These are phyloP conservation scores for Salix suchowensis DNA, from an alignment of 345 rosid genomes.

Conservation along the genomic window DNA sequence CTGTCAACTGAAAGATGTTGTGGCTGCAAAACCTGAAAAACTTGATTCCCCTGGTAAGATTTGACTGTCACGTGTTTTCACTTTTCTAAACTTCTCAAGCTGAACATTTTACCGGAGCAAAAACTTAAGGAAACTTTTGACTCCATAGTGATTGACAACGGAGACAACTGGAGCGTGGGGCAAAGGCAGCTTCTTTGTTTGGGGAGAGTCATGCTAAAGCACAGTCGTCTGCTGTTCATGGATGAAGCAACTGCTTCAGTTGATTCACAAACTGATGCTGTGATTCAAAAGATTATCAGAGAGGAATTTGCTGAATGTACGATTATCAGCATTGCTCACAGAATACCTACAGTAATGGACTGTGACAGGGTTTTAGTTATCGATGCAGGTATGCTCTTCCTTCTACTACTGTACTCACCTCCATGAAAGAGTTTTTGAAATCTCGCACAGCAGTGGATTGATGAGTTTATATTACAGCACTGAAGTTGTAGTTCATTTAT, in stretches of 20 bases:
- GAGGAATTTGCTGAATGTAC: constrained; percentile 82
- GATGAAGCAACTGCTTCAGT: constrained; percentile 98
- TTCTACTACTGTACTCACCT: background rate
- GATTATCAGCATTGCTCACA: constrained; percentile 90
- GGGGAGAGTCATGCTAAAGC: constrained; percentile 88
- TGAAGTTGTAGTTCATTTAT: background rate
- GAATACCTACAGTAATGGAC: constrained; percentile 98
- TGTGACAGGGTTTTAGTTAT: constrained; percentile 81
- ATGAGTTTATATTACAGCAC: background rate
- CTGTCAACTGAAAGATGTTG: constrained; percentile 81
- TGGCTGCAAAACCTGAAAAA: constrained; percentile 70
- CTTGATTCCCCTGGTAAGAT: constrained; percentile 65
- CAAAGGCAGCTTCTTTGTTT: constrained; percentile 91
- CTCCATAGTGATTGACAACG: constrained; percentile 73
- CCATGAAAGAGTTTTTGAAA: background rate
- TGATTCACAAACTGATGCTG: constrained; percentile 87
- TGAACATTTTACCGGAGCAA: background rate
- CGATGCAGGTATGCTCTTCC: constrained; percentile 52
- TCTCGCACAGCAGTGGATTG: background rate
- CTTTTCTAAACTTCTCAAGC: background rate
- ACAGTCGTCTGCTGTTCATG: constrained; percentile 69
- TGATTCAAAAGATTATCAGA: constrained; percentile 80
- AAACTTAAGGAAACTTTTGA: background rate
- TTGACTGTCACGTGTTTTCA: background rate
- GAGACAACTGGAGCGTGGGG: constrained; percentile 98